These are phyloP conservation scores for Colletotrichum destructivum DNA, from an alignment of 2,329 filamentous ascomycete species.

Conservation along the genomic window DNA sequence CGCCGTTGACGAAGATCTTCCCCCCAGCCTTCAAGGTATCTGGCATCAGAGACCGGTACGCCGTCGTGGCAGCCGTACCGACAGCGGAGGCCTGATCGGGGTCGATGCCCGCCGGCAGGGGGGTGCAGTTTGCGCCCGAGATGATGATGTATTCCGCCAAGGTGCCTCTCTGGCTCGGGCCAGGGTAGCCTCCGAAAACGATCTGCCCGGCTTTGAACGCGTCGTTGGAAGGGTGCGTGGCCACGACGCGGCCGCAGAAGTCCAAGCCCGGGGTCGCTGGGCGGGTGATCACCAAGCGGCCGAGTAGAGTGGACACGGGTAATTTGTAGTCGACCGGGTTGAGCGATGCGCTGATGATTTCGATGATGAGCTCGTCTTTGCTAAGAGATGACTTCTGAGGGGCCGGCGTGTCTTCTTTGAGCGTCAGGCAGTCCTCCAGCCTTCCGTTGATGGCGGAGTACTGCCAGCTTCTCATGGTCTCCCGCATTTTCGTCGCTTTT, in stretches of 20 bases:
- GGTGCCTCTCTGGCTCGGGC: constrained; percentile 38
- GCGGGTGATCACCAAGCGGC: too few species aligned
- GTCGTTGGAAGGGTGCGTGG: constrained; percentile 24
- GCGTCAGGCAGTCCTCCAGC: too few species aligned
- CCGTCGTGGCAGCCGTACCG: constrained; percentile 46
- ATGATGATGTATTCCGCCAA: constrained; percentile 42
- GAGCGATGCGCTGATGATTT: too few species aligned
- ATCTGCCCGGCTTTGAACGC: constrained; percentile 41
- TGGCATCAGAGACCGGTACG: constrained; percentile 44
- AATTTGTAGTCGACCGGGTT: too few species aligned
- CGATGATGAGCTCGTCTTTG: too few species aligned
- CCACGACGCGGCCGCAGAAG: constrained; percentile 51
- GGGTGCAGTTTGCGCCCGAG: constrained; percentile 8
- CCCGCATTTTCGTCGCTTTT: too few species aligned
- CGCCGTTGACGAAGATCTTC: constrained; percentile 54
- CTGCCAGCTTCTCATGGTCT: too few species aligned
- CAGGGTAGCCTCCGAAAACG: constrained; percentile 40
- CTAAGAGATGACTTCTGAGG: too few species aligned
- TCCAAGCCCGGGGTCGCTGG: too few species aligned
- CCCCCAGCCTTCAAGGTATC: constrained; percentile 15
- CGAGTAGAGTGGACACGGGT: too few species aligned
- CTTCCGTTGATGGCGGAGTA: too few species aligned
- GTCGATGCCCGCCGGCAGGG: constrained; percentile 37
- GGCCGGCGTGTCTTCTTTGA: too few species aligned
- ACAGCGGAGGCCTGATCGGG: constrained; percentile 46